A percentile compares a stretch with the other conserved stretches of the same genome.
Evolutionary conservation across 2,329 filamentous ascomycete genomes (phyloP).

Genomic region (Ascosphaera aggregata): DNA sequence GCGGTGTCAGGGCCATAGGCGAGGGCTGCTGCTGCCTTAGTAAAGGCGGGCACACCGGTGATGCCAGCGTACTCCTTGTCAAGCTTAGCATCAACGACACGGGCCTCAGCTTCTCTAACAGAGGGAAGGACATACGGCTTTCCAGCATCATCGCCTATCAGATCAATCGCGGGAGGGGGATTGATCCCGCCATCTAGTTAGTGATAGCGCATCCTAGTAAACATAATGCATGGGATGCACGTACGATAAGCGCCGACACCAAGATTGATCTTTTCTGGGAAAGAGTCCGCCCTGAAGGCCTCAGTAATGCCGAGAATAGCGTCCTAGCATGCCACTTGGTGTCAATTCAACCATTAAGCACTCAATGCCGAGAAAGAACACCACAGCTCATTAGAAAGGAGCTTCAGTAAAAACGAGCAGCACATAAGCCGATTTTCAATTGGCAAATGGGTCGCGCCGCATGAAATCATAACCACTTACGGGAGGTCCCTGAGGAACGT

Average conservation of each 20-base stretch:
- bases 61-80: conserved; percentile 99
- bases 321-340: conserved; percentile 9
- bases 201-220: no score
- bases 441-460: no score
- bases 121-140: conserved; percentile 96
- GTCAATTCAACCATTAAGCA: neutral
- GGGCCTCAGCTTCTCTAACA: conserved; percentile 69
- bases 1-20: conserved; percentile 69
- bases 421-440: neutral
- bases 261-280: conserved; percentile 92
- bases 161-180: no score
- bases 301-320: conserved; percentile 50
- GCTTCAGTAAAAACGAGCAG: conserved; percentile 9
- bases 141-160: conserved; percentile 63
- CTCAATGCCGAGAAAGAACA: neutral
- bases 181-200: no score
- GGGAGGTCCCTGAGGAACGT: conserved; percentile 81
- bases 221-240: conserved; percentile 4
- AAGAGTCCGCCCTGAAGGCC: conserved; percentile 92
- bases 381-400: conserved; percentile 4
- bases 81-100: conserved; percentile 50
- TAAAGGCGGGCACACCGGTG: conserved; percentile 86
- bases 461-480: no score
- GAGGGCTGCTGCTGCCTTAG: conserved; percentile 69
- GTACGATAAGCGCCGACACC: conserved; percentile 89